phyloP scores from a whole-genome alignment of 2,329 filamentous ascomycete species.

The Sclerotinia spermophila region DNA sequence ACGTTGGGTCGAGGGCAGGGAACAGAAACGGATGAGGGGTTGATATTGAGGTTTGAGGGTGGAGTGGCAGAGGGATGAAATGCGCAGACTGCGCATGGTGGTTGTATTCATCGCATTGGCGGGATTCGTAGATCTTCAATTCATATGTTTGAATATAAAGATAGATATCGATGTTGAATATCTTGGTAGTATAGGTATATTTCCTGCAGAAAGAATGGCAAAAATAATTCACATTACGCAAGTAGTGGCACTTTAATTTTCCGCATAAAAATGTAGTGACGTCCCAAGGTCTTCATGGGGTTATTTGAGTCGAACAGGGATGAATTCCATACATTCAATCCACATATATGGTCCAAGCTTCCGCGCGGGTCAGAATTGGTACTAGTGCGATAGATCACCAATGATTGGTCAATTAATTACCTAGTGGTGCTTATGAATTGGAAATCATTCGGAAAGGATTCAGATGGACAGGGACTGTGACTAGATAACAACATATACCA shows the following conservation, averaged over 20 bases:
- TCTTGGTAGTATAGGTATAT: background rate
- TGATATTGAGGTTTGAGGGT: conserved; percentile 38
- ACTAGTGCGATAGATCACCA: background rate
- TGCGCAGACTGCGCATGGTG: conserved; percentile 31
- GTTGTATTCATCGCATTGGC: conserved; percentile 31
- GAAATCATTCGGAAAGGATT: background rate
- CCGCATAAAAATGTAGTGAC: background rate
- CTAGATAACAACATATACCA: background rate
- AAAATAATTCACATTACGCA: background rate
- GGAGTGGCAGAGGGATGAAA: conserved; percentile 22
- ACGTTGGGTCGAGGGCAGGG: conserved; percentile 37
- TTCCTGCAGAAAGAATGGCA: background rate
- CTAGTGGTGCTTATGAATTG: background rate
- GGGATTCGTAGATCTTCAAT: background rate
- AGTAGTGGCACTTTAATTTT: conserved; percentile 14
- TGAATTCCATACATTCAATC: background rate
- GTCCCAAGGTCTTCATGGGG: conserved; percentile 4
- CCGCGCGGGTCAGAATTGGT: background rate
- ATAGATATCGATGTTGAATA: background rate
- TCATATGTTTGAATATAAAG: background rate
- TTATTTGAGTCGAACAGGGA: background rate
- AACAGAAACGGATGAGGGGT: conserved; percentile 36
- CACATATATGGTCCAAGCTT: background rate
- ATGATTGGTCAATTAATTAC: background rate
- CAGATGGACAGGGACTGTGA: background rate